phyloP scores from a whole-genome alignment of 1,139 yeast species.

The Casaregolazyma lundiana region DNA sequence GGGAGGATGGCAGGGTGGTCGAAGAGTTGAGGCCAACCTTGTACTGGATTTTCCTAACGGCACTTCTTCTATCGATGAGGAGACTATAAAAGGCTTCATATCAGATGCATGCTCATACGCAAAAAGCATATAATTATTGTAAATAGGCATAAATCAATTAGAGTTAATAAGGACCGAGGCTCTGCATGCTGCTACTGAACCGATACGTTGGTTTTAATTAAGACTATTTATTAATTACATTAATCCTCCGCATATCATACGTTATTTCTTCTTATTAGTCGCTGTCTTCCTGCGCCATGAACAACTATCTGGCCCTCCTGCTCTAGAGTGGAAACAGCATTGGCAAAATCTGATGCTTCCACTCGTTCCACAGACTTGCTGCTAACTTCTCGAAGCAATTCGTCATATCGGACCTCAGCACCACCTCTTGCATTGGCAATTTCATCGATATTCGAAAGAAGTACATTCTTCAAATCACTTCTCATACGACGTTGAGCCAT shows the following conservation, averaged over 20 bases:
- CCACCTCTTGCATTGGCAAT: constrained; percentile 41
- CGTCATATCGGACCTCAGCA: constrained; percentile 51
- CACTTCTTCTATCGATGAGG: constrained; percentile 12
- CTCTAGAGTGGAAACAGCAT: constrained; percentile 61
- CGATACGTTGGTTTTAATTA: not conserved
- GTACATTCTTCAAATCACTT: constrained; percentile 66
- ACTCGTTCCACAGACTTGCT: constrained; percentile 66
- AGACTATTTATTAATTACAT: not conserved
- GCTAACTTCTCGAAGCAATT: constrained; percentile 57
- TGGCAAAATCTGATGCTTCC: constrained; percentile 66
- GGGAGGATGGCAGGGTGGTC: constrained; percentile 55
- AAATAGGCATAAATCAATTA: constrained; percentile 1
- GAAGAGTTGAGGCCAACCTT: constrained; percentile 45
- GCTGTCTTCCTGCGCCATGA: constrained; percentile 68
- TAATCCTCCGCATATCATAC: not conserved
- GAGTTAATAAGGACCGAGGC: too few relatives aligned
- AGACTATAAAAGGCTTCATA: constrained; percentile 18
- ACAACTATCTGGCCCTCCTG: constrained; percentile 72
- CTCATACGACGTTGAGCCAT: constrained; percentile 77
- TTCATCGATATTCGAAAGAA: constrained; percentile 43
- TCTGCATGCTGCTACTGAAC: too few relatives aligned
- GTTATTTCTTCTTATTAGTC: constrained; percentile 52
- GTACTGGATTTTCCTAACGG: constrained; percentile 36
- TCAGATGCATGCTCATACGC: constrained; percentile 18
- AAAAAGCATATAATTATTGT: constrained; percentile 1